Conservation (phyloP, 306 rosid genomes). For the Hylodesmum podocarpum region DNA sequence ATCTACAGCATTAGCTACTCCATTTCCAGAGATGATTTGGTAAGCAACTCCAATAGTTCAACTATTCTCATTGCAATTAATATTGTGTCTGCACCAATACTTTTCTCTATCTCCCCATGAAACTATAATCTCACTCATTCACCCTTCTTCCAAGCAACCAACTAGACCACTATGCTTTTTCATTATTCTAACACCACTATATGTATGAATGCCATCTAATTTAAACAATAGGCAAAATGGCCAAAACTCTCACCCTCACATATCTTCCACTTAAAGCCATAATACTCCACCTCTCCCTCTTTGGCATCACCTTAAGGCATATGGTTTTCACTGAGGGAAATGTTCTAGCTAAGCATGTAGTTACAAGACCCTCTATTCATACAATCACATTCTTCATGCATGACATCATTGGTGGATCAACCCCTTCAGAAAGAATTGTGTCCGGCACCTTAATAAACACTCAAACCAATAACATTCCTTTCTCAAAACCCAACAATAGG, state of each 20-base stretch:
- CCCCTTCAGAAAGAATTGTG: slow-evolving; percentile 48
- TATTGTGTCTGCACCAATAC: slow-evolving; percentile 7
- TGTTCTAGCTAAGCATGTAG: no score
- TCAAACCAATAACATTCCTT: slow-evolving; percentile 37
- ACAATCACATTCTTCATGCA: slow-evolving; percentile 45
- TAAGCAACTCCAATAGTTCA: slow-evolving; percentile 10
- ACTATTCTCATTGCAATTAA: neutral
- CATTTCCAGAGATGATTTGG: neutral
- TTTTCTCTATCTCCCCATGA: neutral
- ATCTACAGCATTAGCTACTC: slow-evolving; percentile 16
- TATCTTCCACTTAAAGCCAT: neutral
- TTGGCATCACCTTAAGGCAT: neutral
- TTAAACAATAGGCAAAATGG: slow-evolving; percentile 15
- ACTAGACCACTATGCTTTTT: neutral
- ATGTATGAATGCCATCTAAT: neutral
- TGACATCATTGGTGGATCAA: slow-evolving; percentile 40
- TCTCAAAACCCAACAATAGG: slow-evolving; percentile 47
- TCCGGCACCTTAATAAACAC: slow-evolving; percentile 31
- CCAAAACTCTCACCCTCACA: neutral
- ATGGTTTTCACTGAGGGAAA: neutral
- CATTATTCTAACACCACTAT: neutral
- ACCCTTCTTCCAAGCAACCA: neutral
- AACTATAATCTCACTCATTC: neutral
- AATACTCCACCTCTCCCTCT: slow-evolving; percentile 13
- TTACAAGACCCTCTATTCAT: neutral